Conservation (phyloP, 768 basidiomycete species). For the Pleurotus cornucopiae region DNA sequence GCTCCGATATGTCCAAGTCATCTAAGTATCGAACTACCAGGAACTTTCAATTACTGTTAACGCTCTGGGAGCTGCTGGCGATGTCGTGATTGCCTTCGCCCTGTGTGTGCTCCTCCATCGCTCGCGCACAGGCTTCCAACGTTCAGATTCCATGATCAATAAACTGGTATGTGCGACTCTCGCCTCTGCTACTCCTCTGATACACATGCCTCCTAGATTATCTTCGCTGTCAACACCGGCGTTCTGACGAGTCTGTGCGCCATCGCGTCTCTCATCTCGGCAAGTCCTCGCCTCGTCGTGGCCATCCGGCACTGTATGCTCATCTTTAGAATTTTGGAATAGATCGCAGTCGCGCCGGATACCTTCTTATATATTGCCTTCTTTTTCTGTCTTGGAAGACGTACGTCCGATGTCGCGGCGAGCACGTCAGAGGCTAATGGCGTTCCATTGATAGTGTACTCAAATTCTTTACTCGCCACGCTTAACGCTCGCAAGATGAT, state of each 20-base stretch:
- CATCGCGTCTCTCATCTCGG: conserved; percentile 43
- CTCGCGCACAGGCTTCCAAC: conserved; percentile 49
- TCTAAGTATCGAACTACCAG: conserved; percentile 16
- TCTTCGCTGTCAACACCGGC: conserved; percentile 54
- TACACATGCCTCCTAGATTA: conserved; percentile 26
- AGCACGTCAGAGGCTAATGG: neutral
- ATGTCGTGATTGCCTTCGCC: conserved; percentile 44
- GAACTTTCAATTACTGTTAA: conserved; percentile 49
- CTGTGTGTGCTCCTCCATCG: conserved; percentile 41
- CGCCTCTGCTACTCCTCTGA: too few species aligned
- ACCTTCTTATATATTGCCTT: conserved; percentile 47
- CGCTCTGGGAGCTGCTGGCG: conserved; percentile 40
- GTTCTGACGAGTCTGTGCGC: conserved; percentile 37
- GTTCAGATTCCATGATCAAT: conserved; percentile 50
- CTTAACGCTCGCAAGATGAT: conserved; percentile 42
- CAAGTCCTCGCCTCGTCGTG: conserved; percentile 15
- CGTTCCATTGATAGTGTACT: conserved; percentile 31
- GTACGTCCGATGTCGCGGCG: conserved; percentile 23
- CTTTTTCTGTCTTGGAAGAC: conserved; percentile 49
- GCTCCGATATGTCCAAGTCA: neutral
- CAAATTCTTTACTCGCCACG: conserved; percentile 49
- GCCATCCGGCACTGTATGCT: too few species aligned
- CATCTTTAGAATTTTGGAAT: too few species aligned
- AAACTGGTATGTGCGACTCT: conserved; percentile 29
- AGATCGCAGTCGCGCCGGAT: conserved; percentile 29